Evolutionary conservation across 2,329 filamentous ascomycete genomes (phyloP).

Genomic region (Rhexocercosporidium sp.): DNA sequence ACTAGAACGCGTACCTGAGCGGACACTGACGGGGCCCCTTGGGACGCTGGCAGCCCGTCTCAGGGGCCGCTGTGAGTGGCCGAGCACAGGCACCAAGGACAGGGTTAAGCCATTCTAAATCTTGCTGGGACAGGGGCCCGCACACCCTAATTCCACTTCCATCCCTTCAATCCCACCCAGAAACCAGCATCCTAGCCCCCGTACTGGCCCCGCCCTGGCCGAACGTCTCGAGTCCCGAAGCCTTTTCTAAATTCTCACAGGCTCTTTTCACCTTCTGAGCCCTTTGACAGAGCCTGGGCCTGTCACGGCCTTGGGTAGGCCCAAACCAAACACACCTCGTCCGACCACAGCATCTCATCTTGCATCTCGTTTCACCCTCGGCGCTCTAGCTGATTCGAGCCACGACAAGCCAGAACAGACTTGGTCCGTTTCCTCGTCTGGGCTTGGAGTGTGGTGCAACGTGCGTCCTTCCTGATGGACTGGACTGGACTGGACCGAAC

Average conservation of each 20-base stretch:
- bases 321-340: conserved; percentile 4
- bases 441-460: neutral
- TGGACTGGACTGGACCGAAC: neutral
- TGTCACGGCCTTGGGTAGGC: neutral
- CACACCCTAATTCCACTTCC: neutral
- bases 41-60: neutral
- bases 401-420: neutral
- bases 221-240: conserved; percentile 5
- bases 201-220: too few relatives aligned
- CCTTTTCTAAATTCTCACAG: neutral
- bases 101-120: neutral
- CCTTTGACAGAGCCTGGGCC: neutral
- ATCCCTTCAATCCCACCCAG: conserved; percentile 15
- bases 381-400: conserved; percentile 10
- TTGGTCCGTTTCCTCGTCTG: conserved; percentile 2
- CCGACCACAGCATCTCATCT: conserved; percentile 9
- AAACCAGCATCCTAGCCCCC: neutral
- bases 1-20: conserved; percentile 37
- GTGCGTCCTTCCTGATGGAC: neutral
- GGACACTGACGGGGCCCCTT: conserved; percentile 10
- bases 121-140: conserved; percentile 25
- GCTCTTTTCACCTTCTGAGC: conserved; percentile 5
- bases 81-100: neutral
- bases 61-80: conserved; percentile 23
- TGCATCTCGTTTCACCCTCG: conserved; percentile 8